Percentiles rank a stretch among this genome's conserved stretches.
phyloP scores from a whole-genome alignment of 2,329 filamentous ascomycete species.

The Diaporthe nobilis region DNA sequence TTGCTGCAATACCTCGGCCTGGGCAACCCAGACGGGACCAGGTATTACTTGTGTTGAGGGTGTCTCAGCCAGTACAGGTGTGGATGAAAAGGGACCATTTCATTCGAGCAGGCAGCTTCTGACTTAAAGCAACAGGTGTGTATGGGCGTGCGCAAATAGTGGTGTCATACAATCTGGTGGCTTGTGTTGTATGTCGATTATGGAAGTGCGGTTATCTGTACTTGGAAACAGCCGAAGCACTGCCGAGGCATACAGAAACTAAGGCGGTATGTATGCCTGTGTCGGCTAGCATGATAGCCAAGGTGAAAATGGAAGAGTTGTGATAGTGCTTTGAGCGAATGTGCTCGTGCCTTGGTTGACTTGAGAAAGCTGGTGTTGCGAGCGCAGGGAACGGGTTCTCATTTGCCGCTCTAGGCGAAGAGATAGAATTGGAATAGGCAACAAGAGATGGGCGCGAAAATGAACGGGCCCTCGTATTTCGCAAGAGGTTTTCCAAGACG shows the following conservation, averaged over 20 bases:
- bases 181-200: background rate
- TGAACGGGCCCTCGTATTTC: background rate
- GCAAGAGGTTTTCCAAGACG: background rate
- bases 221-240: constrained; percentile 23
- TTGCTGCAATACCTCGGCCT: background rate
- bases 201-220: background rate
- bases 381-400: background rate
- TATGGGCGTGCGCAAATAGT: background rate
- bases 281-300: constrained; percentile 9
- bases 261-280: background rate
- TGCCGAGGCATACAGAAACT: constrained; percentile 13
- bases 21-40: background rate
- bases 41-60: background rate
- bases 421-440: background rate
- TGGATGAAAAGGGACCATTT: background rate
- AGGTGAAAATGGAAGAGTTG: background rate
- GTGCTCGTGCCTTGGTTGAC: background rate
- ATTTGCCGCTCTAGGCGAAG: background rate
- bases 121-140: background rate
- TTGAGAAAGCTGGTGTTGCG: background rate
- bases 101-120: background rate
- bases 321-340: background rate
- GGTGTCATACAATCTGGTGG: background rate
- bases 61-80: background rate
- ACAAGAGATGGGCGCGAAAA: background rate